A percentile compares a stretch with the other conserved stretches of the same genome.
Conservation (phyloP, 805 yeast species). For the Dipodascopsis uninucleata region DNA sequence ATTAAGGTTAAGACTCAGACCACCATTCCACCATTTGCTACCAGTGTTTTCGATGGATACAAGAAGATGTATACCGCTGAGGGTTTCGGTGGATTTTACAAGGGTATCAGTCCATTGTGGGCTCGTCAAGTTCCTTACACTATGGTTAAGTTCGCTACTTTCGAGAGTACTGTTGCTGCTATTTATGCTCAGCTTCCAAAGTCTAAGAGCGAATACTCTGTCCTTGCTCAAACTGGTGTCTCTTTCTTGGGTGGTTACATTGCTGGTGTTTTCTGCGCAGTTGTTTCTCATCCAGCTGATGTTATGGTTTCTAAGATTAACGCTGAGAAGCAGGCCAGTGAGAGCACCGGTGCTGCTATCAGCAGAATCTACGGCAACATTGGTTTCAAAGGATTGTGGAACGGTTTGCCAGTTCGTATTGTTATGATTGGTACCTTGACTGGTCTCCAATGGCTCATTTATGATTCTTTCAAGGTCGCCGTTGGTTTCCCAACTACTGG, state of each 20-base stretch:
- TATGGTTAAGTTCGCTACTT: constrained; percentile 93
- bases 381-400: constrained; percentile 92
- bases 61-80: constrained; percentile 60
- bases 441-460: constrained; percentile 94
- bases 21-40: constrained; percentile 80
- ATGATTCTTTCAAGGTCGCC: constrained; percentile 92
- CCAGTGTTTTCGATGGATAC: constrained; percentile 61
- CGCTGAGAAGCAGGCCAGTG: constrained; percentile 61
- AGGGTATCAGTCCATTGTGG: constrained; percentile 92
- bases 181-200: constrained; percentile 74
- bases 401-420: constrained; percentile 89
- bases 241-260: constrained; percentile 93
- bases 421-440: constrained; percentile 97
- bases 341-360: constrained; percentile 63
- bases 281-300: constrained; percentile 98
- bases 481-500: constrained; percentile 96
- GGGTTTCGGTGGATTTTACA: constrained; percentile 74
- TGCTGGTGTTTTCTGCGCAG: constrained; percentile 96
- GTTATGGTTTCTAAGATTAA: constrained; percentile 95
- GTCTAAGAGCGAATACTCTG: constrained; percentile 65
- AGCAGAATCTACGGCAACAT: constrained; percentile 72
- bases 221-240: constrained; percentile 84
- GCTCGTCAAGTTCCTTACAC: constrained; percentile 97
- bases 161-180: constrained; percentile 81
- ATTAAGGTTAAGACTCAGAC: constrained; percentile 94